phyloP scores from a whole-genome alignment of 805 yeast genomes.

The Kuraishia piskuri region DNA sequence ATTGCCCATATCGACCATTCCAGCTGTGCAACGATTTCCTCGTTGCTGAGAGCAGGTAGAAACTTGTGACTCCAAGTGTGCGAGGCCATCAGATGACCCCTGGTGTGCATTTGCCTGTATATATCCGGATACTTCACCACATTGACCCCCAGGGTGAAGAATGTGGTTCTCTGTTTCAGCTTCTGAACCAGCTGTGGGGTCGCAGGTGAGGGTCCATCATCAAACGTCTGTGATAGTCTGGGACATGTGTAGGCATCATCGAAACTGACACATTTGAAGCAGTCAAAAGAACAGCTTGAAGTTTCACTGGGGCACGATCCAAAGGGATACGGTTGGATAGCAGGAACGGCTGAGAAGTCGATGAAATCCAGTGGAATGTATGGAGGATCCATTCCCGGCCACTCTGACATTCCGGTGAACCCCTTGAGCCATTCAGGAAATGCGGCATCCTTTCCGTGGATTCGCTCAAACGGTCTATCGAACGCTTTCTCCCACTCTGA shows the following conservation, averaged over 20 bases:
- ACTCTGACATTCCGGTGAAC: constrained; percentile 60
- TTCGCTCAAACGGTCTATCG: not conserved
- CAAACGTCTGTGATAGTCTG: constrained; percentile 77
- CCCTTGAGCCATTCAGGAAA: constrained; percentile 77
- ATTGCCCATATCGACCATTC: constrained; percentile 98
- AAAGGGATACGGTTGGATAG: constrained; percentile 36
- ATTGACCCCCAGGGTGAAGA: constrained; percentile 80
- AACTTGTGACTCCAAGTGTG: constrained; percentile 94
- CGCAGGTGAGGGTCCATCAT: constrained; percentile 84
- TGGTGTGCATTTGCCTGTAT: constrained; percentile 42
- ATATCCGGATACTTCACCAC: constrained; percentile 71
- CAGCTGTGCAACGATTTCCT: constrained; percentile 78
- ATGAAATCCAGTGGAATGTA: constrained; percentile 75
- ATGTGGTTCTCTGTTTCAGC: constrained; percentile 55
- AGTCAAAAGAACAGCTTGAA: constrained; percentile 74
- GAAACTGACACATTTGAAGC: constrained; percentile 63
- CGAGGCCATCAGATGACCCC: constrained; percentile 76
- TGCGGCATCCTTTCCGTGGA: constrained; percentile 1
- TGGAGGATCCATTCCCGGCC: constrained; percentile 91
- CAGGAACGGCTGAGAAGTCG: constrained; percentile 45
- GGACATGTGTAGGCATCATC: constrained; percentile 78
- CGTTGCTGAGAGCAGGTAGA: constrained; percentile 70
- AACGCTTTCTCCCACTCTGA: not conserved
- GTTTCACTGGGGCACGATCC: constrained; percentile 52
- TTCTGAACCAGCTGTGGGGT: constrained; percentile 52